Conservation (phyloP, 1,284 basidiomycete genomes). For the Heterobasidion parviporum region DNA sequence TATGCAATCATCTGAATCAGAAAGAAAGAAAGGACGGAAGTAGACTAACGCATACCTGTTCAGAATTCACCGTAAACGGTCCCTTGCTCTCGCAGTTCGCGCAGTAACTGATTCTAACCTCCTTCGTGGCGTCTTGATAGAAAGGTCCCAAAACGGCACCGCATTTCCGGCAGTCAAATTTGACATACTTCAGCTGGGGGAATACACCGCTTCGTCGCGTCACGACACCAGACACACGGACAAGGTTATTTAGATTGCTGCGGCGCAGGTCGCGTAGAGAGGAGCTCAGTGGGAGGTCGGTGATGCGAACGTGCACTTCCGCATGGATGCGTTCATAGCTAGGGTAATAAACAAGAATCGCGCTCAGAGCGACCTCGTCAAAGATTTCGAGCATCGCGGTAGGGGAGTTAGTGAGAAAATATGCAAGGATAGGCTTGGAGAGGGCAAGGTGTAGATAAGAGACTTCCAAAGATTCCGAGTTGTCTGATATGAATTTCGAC, state of each 20-base stretch:
- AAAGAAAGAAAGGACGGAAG: neutral
- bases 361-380: constrained; percentile 91
- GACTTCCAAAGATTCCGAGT: constrained; percentile 95
- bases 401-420: constrained; percentile 95
- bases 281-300: constrained; percentile 84
- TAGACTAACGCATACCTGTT: constrained; percentile 54
- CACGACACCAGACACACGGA: constrained; percentile 95
- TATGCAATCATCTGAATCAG: constrained; percentile 23
- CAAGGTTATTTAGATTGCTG: constrained; percentile 88
- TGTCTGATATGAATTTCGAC: constrained; percentile 45
- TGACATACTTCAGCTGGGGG: constrained; percentile 98
- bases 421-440: constrained; percentile 92
- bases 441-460: constrained; percentile 89
- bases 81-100: constrained; percentile 91
- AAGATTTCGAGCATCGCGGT: constrained; percentile 90
- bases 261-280: constrained; percentile 93
- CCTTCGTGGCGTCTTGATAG: constrained; percentile 93
- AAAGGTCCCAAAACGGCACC: constrained; percentile 91
- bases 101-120: constrained; percentile 93
- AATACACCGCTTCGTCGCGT: constrained; percentile 95
- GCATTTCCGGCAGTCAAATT: constrained; percentile 96
- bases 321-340: constrained; percentile 95
- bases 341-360: constrained; percentile 93
- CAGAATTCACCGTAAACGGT: constrained; percentile 94
- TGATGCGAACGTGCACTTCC: constrained; percentile 96